Conservation (phyloP, 176 grass and related monocot species). For the Avena eriantha region DNA sequence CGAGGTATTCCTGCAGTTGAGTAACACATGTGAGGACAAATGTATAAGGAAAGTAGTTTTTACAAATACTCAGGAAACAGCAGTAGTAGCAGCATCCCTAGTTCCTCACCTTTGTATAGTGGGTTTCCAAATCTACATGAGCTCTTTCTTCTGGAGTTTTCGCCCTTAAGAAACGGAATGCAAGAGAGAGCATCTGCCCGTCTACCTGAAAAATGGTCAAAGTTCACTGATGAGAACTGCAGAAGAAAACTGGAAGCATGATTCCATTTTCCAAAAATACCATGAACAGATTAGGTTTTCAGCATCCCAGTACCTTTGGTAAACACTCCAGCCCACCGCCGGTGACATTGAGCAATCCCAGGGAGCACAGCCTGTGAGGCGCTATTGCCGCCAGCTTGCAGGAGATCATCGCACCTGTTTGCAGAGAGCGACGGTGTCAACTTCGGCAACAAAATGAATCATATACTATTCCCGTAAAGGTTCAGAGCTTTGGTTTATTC, state of each 20-base stretch:
- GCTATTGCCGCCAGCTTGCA: slow-evolving; percentile 88
- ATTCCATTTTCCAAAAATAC: neutral
- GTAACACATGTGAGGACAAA: neutral
- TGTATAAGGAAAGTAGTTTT: neutral
- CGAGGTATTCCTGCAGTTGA: slow-evolving; percentile 84
- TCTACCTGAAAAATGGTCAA: slow-evolving; percentile 66
- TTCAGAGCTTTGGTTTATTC: neutral
- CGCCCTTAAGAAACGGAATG: slow-evolving; percentile 92
- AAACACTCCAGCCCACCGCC: slow-evolving; percentile 95
- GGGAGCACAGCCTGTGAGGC: slow-evolving; percentile 71
- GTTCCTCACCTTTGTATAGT: slow-evolving; percentile 82
- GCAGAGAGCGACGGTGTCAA: slow-evolving; percentile 20
- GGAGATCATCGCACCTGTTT: slow-evolving; percentile 88
- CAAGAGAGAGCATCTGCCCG: slow-evolving; percentile 83
- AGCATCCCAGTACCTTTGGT: slow-evolving; percentile 70
- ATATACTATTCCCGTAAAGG: neutral
- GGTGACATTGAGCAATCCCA: slow-evolving; percentile 94
- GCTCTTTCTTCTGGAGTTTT: slow-evolving; percentile 93
- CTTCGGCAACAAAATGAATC: neutral
- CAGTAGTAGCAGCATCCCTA: neutral
- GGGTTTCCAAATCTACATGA: slow-evolving; percentile 90
- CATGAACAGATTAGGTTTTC: neutral
- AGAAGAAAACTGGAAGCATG: neutral
- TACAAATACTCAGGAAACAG: neutral
- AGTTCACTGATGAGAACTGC: neutral